These are phyloP conservation scores for Macrolepiota dolichaula DNA, from an alignment of 768 basidiomycete species.

Conservation along the genomic window DNA sequence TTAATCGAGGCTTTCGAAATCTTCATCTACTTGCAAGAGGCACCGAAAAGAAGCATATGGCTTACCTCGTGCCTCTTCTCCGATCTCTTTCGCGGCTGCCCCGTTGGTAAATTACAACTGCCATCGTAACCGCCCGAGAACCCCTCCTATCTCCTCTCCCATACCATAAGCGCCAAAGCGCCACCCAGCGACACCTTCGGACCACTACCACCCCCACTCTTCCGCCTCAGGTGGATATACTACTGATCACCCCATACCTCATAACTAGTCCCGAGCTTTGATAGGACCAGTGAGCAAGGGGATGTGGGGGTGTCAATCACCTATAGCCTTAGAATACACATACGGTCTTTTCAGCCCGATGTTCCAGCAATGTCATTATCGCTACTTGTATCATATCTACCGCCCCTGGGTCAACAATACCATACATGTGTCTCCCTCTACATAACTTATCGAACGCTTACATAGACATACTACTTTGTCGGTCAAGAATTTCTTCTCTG, in stretches of 20 bases:
- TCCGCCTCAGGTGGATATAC: too few species aligned
- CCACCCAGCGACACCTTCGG: background rate
- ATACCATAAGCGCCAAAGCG: background rate
- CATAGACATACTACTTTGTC: background rate
- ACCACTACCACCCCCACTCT: background rate
- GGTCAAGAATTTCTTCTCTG: conserved; percentile 2
- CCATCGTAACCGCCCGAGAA: background rate
- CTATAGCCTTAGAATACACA: background rate
- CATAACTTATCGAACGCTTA: background rate
- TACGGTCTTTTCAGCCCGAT: background rate
- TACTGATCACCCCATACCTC: too few species aligned
- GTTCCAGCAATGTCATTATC: conserved; percentile 4
- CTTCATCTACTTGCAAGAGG: background rate
- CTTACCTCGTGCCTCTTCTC: background rate
- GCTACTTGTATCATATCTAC: background rate
- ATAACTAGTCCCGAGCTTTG: too few species aligned
- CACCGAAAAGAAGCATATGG: conserved; percentile 1
- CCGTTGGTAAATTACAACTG: background rate
- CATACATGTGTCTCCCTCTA: background rate
- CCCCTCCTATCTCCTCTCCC: conserved; percentile 4
- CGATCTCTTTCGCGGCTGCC: conserved; percentile 3
- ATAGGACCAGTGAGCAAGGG: background rate
- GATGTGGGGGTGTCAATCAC: background rate
- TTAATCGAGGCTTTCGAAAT: background rate
- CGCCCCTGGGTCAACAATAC: background rate